A percentile compares a stretch with the other conserved stretches of the same genome.
Conservation (phyloP, 768 basidiomycete genomes). For the Hydnomerulius pinastri region DNA sequence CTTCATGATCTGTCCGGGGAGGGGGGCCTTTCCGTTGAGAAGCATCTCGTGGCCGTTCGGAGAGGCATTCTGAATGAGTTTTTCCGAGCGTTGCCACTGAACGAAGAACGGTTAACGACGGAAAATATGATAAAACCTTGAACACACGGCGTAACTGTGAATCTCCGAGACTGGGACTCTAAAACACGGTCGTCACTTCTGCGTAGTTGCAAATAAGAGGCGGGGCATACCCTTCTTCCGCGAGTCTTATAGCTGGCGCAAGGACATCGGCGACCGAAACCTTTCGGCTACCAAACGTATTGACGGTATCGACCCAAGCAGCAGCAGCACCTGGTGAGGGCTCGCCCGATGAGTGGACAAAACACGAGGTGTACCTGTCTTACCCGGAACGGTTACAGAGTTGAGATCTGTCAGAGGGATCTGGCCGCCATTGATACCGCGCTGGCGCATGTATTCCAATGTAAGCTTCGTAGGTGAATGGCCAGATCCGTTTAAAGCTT, state of each 20-base stretch:
- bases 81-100: conserved; percentile 55
- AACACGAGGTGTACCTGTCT: background rate
- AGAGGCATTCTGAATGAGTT: conserved; percentile 78
- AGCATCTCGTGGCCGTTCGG: conserved; percentile 88
- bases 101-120: conserved; percentile 7
- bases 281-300: conserved; percentile 74
- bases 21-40: conserved; percentile 78
- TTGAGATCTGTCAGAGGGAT: conserved; percentile 86
- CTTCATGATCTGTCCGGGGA: conserved; percentile 80
- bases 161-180: conserved; percentile 90
- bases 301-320: conserved; percentile 91
- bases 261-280: conserved; percentile 69
- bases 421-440: conserved; percentile 63
- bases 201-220: background rate
- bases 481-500: conserved; percentile 92
- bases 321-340: conserved; percentile 76
- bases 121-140: background rate
- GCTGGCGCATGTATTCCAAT: conserved; percentile 67
- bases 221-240: conserved; percentile 79
- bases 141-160: conserved; percentile 56
- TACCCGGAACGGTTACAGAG: conserved; percentile 87
- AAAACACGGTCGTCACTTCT: conserved; percentile 1
- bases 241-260: conserved; percentile 86
- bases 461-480: conserved; percentile 78
- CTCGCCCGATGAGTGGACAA: conserved; percentile 10